Base-by-base conservation (phyloP, 371 early-diverging fungal species). In the Lichtheimia hyalospora region DNA sequence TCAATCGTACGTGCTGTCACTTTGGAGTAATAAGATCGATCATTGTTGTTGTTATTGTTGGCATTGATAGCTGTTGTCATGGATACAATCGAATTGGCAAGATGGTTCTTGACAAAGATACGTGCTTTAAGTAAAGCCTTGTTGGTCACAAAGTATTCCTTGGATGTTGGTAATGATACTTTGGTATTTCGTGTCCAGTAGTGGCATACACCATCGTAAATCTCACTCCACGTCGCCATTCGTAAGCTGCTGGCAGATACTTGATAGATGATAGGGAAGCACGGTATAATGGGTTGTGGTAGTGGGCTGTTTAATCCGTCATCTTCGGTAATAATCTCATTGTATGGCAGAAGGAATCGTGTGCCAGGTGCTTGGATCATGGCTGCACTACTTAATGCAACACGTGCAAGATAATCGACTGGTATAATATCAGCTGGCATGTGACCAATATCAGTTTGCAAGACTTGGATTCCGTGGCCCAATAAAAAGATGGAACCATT, bases 381-480 rank as follows among this genome's bases (percentile, higher is more conserved):
- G 14, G 74, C 69, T 5, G 78, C 75, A 20, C 61, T 59, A 2
- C 74, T 70, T 1, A 81, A 56, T 1, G 75, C 40, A 13, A 75
- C 46, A 27, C 76, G 67, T 5, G 74, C 64, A 18, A 77, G 49
- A 34, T 75, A 75, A 46, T 85, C 86, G 3, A 85, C 82, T 5
- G 86, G 86, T n/a, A 85, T 70, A 42, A 85, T 67, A 57, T 85
- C 84, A 7, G 84, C 81, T 3, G 60, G 28, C 28, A 60, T 49
- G 16, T 69, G 49, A 15, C 74, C 65, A 56, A 73, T 62, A 51
- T 65, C 81, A 20, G 76, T 63, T n/a, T 67, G 77, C 25, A 82
- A 60, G 3, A 58, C 66, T 48, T 70, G 71, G 41, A 70, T 59
- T 7, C 81, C 81, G 40, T 69, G 72, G 16, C 81, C 76, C 56